Evolutionary conservation across 805 yeast genomes (phyloP), one percentile per base, ranked within the genome.

Genomic region (Kluyveromyces lactis): DNA sequence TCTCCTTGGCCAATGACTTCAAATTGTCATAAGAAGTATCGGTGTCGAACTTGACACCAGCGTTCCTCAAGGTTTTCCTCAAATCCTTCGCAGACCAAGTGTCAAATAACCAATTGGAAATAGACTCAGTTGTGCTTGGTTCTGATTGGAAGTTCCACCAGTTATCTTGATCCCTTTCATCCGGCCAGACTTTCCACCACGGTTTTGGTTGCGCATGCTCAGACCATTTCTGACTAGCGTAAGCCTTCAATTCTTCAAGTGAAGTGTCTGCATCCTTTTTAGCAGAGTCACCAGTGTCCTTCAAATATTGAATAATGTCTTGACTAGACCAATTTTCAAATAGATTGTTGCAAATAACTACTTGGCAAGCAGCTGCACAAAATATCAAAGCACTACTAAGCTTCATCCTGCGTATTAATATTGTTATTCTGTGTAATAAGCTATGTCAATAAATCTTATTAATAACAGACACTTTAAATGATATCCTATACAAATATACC

Each of bases 21-120:
- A 78, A 56, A 26, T 71, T 63, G 29, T 69, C 69, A 35, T 58
- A 62, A 10, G 60, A 46, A 9, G 51, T 43, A n/a, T 53, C 42
- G 18, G 60, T 46, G 13, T 55, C 48, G 33, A 48, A 46, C 39
- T 56, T 55, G 31, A 69, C 47, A 21, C 60, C 55, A 40, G 64
- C 46, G 33, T 49, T 50, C 29, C 58, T 51, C 41, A 69, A 52
- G 29, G 65, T 53, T 24, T 47, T 50, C 36, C 60, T 52, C 47
- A 72, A 49, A 19, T 59, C 60, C 10, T 49, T 47, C 11, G 48
- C 40, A 4, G 67, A 52, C 77, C 77, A 72, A 12, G 75, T 64
- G 17, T 62, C 62, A 43, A 74, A 73, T n/a, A 72, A 43, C 79
- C 79, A 74, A 18, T 64, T 65, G 18, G 56, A 47, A 7, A 55